Conservation (phyloP, 2,329 filamentous ascomycete species). For the Diaporthe vexans region DNA sequence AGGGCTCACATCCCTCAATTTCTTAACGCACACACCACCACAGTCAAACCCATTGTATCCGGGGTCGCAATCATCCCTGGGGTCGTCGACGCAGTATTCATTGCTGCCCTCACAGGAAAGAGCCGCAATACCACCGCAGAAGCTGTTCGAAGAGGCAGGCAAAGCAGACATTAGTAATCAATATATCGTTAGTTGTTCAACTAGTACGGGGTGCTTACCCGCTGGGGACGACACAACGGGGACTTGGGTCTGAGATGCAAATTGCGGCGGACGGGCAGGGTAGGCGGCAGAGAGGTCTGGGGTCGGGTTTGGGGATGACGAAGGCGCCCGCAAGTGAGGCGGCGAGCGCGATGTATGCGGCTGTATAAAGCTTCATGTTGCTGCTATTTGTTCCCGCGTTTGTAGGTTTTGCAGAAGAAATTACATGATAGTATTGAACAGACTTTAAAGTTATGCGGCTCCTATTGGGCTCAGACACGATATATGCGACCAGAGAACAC, state of each 20-base stretch:
- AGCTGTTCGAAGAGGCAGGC: background rate
- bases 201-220: conserved; percentile 10
- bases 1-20: background rate
- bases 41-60: conserved; percentile 57
- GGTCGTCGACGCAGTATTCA: conserved; percentile 56
- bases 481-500: background rate
- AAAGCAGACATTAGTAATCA: background rate
- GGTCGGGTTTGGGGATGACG: background rate
- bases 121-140: conserved; percentile 31
- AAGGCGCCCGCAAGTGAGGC: background rate
- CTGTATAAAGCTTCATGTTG: background rate
- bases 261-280: conserved; percentile 23
- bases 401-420: background rate
- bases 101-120: background rate
- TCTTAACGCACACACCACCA: conserved; percentile 54
- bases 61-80: conserved; percentile 57
- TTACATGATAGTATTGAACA: no score
- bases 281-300: background rate
- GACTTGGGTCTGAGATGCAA: conserved; percentile 31
- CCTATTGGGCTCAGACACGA: background rate
- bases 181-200: no score
- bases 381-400: background rate
- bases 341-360: background rate
- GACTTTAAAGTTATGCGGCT: background rate
- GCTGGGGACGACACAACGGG: conserved; percentile 19